These are phyloP conservation scores for Penicillium olsonii DNA, from an alignment of 2,329 filamentous ascomycete species.

Conservation along the genomic window DNA sequence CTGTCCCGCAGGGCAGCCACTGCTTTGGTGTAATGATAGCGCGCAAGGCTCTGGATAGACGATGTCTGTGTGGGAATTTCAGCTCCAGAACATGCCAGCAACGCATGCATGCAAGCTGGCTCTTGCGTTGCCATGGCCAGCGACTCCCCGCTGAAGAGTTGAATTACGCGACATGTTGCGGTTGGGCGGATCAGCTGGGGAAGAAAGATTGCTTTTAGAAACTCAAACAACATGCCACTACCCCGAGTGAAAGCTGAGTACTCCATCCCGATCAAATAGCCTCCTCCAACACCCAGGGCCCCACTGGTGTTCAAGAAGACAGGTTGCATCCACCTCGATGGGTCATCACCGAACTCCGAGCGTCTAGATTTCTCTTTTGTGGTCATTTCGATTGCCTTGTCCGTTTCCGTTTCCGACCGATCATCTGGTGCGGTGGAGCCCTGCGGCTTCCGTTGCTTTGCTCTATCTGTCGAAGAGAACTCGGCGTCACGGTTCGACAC, in stretches of 20 bases:
- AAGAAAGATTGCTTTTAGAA: slow-evolving; percentile 22
- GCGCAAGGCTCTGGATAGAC: slow-evolving; percentile 12
- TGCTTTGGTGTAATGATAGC: slow-evolving; percentile 19
- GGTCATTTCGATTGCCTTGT: no score
- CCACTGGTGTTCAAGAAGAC: no score
- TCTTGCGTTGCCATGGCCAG: slow-evolving; percentile 13
- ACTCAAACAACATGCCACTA: slow-evolving; percentile 23
- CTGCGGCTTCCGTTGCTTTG: no score
- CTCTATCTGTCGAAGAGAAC: no score
- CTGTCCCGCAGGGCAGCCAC: slow-evolving; percentile 12
- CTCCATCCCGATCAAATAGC: background rate
- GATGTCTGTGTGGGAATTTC: slow-evolving; percentile 18
- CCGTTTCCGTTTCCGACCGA: no score
- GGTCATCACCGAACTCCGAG: background rate
- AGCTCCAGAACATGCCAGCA: slow-evolving; percentile 25
- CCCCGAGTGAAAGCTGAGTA: slow-evolving; percentile 3
- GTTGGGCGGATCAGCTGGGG: slow-evolving; percentile 25
- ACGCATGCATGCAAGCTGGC: slow-evolving; percentile 26
- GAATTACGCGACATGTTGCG: slow-evolving; percentile 9
- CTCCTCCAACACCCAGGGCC: background rate
- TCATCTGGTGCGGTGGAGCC: no score
- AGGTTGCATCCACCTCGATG: background rate
- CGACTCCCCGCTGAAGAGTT: slow-evolving; percentile 13
- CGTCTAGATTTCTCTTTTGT: background rate
- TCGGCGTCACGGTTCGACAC: background rate